A percentile compares a stretch with the other conserved stretches of the same genome.
phyloP scores from a whole-genome alignment of 495 filamentous ascomycete genomes.

The Neurospora terricola region DNA sequence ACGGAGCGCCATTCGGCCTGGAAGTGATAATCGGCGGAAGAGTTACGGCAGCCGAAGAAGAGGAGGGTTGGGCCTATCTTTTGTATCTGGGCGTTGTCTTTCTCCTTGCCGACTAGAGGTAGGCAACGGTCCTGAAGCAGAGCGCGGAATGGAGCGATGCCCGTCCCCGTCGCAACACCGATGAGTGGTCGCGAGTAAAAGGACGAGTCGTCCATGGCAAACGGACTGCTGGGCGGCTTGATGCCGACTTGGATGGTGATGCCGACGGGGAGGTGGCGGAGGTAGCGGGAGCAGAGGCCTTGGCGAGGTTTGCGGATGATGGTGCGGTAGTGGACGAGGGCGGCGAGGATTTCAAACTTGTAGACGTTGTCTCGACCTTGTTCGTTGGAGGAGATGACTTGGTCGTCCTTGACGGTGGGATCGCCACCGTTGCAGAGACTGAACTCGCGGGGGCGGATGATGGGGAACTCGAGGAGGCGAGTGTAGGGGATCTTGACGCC shows the following conservation, averaged over 20 bases:
- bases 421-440: slow-evolving; percentile 71
- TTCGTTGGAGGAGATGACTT: not conserved
- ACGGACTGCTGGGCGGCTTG: slow-evolving; percentile 10
- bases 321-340: slow-evolving; percentile 87
- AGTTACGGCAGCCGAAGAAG: slow-evolving; percentile 75
- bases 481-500: slow-evolving; percentile 72
- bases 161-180: slow-evolving; percentile 83
- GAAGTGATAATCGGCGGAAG: slow-evolving; percentile 68
- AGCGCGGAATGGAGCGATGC: slow-evolving; percentile 77
- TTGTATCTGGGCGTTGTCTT: slow-evolving; percentile 1
- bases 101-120: not conserved
- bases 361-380: not conserved
- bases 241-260: slow-evolving; percentile 50
- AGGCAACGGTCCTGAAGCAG: slow-evolving; percentile 57
- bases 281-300: slow-evolving; percentile 83
- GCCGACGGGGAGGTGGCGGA: slow-evolving; percentile 50
- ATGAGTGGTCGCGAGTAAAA: slow-evolving; percentile 45
- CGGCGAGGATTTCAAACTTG: slow-evolving; percentile 67
- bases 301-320: slow-evolving; percentile 77
- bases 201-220: slow-evolving; percentile 1
- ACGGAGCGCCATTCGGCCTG: slow-evolving; percentile 56
- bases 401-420: not conserved
- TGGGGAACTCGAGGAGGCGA: slow-evolving; percentile 58
- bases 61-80: slow-evolving; percentile 32
- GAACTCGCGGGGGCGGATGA: slow-evolving; percentile 72